Conservation (phyloP, 2,329 filamentous ascomycete genomes). For the Fusarium austroafricanum region DNA sequence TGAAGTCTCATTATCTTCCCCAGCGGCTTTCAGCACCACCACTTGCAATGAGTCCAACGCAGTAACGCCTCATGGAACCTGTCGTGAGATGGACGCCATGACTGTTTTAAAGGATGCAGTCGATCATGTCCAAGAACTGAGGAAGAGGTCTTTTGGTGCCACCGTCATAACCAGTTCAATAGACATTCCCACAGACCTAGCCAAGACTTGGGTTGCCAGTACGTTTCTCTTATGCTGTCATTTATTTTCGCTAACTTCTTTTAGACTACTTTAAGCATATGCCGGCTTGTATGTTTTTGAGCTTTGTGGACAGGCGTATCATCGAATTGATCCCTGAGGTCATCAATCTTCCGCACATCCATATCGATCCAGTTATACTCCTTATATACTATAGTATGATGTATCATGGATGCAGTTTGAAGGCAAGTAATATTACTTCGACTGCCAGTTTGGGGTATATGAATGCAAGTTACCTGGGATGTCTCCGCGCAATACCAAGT, state of each 20-base stretch:
- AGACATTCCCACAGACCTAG: conserved; percentile 44
- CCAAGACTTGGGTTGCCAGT: conserved; percentile 48
- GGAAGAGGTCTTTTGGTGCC: conserved; percentile 35
- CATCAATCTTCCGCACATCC: conserved; percentile 45
- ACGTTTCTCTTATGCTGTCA: background rate
- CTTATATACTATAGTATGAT: conserved; percentile 49
- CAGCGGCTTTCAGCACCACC: conserved; percentile 12
- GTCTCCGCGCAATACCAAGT: conserved; percentile 45
- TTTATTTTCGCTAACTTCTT: background rate
- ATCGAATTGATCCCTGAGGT: conserved; percentile 49
- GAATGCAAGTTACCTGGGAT: conserved; percentile 45
- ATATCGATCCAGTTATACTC: conserved; percentile 47
- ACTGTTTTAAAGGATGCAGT: conserved; percentile 48
- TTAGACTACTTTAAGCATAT: conserved; percentile 47
- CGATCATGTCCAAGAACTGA: conserved; percentile 44
- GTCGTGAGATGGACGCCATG: conserved; percentile 40
- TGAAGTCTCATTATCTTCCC: conserved; percentile 27
- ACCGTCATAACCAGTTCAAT: conserved; percentile 43
- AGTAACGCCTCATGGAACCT: background rate
- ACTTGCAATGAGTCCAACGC: conserved; percentile 18
- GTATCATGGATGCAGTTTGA: conserved; percentile 45
- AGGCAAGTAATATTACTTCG: conserved; percentile 33
- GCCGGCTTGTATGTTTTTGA: conserved; percentile 47
- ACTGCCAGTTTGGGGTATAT: conserved; percentile 34
- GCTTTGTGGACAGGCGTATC: conserved; percentile 43